Conservation (phyloP, 306 rosid genomes). For the Purshia tridentata region DNA sequence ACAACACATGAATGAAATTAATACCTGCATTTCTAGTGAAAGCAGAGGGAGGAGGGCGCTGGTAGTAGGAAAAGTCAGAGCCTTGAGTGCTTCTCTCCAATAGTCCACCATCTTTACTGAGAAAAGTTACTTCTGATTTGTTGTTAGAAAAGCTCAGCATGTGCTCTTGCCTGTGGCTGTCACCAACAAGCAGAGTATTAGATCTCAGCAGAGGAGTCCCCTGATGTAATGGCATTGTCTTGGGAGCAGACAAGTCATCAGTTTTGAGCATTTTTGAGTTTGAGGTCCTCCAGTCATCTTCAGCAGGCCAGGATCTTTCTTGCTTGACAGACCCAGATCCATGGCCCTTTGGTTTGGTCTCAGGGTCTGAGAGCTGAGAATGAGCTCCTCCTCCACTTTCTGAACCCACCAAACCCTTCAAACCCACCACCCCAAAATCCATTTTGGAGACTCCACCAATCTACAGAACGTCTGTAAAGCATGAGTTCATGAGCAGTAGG, state of each 20-base stretch:
- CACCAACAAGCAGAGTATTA: constrained; percentile 22
- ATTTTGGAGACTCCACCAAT: constrained; percentile 34
- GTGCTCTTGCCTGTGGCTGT: constrained; percentile 36
- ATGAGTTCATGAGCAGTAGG: constrained; percentile 38
- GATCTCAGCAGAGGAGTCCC: constrained; percentile 45
- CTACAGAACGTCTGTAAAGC: constrained; percentile 28
- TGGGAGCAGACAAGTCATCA: constrained; percentile 23
- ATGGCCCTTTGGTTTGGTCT: constrained; percentile 20
- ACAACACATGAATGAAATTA: neutral
- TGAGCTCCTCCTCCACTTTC: constrained; percentile 13
- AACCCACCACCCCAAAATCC: constrained; percentile 46
- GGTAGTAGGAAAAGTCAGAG: constrained; percentile 34
- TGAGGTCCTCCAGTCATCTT: constrained; percentile 40
- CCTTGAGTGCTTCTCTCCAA: constrained; percentile 6
- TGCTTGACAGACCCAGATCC: constrained; percentile 50
- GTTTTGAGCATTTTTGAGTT: constrained; percentile 41
- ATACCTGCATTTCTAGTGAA: constrained; percentile 40
- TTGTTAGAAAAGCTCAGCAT: constrained; percentile 55
- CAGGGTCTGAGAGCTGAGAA: constrained; percentile 24
- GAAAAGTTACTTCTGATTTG: constrained; percentile 34
- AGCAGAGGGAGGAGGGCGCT: constrained; percentile 18
- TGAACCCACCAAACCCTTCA: constrained; percentile 41
- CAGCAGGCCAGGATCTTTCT: constrained; percentile 32
- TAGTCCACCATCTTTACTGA: constrained; percentile 25
- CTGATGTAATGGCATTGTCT: constrained; percentile 42